Evolutionary conservation across 2,329 filamentous ascomycete genomes (phyloP), one percentile per base, ranked within the genome.

Genomic region (Diaporthe citri): DNA sequence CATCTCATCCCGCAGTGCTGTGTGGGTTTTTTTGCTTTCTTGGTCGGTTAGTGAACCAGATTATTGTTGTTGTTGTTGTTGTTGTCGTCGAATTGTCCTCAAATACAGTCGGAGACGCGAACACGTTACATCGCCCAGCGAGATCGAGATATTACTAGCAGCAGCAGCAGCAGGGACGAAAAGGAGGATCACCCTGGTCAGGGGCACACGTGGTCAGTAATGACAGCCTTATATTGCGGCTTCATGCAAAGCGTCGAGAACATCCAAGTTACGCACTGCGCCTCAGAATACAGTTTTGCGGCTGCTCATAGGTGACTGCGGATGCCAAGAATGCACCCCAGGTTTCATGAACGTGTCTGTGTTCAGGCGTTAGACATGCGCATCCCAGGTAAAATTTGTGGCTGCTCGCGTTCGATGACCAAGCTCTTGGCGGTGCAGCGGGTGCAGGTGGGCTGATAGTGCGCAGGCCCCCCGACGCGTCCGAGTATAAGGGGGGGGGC

Each of bases 291-390:
- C 34, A 15, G 64, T 69, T 69, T 55, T 69, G 64, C 64, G 64
- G 64, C 64, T 52, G 64, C 64, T 69, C 46, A 69, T 69, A 69
- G 64, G 64, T 41, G 64, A 31, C 51, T 55, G 34, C 48, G 48
- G 64, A 12, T 31, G 64, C 64, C 64, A 69, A 69, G 64, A 2
- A 8, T 28, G 64, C 28, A 55, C 64, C 64, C 64, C 64, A 41
- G 64, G 64, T 69, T 69, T 69, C 64, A 69, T 69, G 64, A 69
- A 13, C 64, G 48, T 55, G 64, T 69, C 64, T 55, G 48, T 69
- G 64, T 41, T 55, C 64, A 69, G 64, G 64, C 64, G 55, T 41
- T 39, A 25, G 48, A 55, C 64, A 55, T 20, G 64, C 48, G 48
- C 64, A 69, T 55, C 48, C 64, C 48, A 41, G 48, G 6, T 15